Conservation (phyloP, 108 stramenopile genomes). For the Pseudonitzschia delicatissima region DNA sequence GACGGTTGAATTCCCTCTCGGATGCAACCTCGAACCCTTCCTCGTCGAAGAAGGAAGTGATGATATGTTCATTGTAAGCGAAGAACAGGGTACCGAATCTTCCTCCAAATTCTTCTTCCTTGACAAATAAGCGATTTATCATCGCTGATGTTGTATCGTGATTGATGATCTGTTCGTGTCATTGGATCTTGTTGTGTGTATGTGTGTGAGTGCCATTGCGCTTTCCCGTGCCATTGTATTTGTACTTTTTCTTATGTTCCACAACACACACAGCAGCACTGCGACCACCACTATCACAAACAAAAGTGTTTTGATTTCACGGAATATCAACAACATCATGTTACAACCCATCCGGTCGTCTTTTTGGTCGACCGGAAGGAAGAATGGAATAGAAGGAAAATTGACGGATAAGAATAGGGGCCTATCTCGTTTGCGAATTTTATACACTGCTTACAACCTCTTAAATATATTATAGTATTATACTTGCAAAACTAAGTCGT, state of each 20-base stretch:
- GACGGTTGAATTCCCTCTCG: constrained; percentile 81
- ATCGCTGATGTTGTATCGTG: not conserved
- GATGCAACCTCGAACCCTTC: constrained; percentile 68
- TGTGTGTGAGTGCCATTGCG: not conserved
- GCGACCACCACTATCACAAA: not conserved
- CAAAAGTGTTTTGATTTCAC: not conserved
- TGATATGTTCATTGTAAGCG: constrained; percentile 7
- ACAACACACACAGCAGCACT: not conserved
- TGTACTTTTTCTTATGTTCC: not conserved
- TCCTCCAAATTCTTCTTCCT: constrained; percentile 28
- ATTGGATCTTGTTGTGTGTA: not conserved
- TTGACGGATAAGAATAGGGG: constrained; percentile 13
- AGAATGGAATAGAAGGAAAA: not conserved
- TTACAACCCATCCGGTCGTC: not conserved
- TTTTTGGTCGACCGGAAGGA: not conserved
- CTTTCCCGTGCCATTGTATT: not conserved
- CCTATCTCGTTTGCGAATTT: constrained; percentile 8
- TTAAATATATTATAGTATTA: not conserved
- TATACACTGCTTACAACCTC: not conserved
- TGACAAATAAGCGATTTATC: constrained; percentile 22
- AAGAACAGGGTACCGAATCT: constrained; percentile 23
- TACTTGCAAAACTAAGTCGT: too few species aligned
- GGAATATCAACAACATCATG: not conserved
- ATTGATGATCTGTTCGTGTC: not conserved
- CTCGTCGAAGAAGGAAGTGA: constrained; percentile 24